Base-by-base conservation (phyloP, 2,329 filamentous ascomycete genomes). In the Fusarium sp. region DNA sequence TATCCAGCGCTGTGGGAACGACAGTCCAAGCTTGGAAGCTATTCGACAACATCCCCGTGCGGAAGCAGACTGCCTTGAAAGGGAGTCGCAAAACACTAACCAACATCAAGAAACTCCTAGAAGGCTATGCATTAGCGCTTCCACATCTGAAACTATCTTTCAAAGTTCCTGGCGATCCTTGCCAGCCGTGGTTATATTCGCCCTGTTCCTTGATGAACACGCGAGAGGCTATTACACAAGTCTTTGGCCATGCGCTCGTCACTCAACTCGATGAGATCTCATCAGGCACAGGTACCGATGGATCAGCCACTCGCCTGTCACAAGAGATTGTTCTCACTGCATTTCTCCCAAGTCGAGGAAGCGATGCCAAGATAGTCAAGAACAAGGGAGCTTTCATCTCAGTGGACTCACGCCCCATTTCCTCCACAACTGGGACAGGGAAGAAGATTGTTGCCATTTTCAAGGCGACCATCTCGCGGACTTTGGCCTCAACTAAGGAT, bases 371-470 rank as follows among this genome's bases (percentile, higher is more conserved):
- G 2, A 85, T 82, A n/a, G 73, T 89, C 37, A 83, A 84, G 54
- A 72, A 76, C 7, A 87, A 84, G n/a, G 86, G 88, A 1, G 81
- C 87, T 6, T 95, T 91, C 79, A 82, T 95, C 35, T 93, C 92
- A 0, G 85, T 95, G 25, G 92, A 95, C 78, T 86, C 86, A 15
- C 87, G 93, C 20, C 93, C 93, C 4, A 83, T 95, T 15, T 87
- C 88, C 4, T 78, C 86, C 8, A 79, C 80, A 3, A 84, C 86
- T 64, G 90, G 90, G 2, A 88, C 87, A 0, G 86, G 89, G 54
- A 94, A 91, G 80, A 90, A 90, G 75, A 82, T 95, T 4, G 69
- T 86, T 1, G 81, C 81, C 0, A 81, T 87, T 0, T 91, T 91
- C 78, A 89, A 87, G 69, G 84, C 85, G 1, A 83, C 86, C 64